Percentiles rank a stretch among this genome's conserved stretches.
phyloP scores from a whole-genome alignment of 257 asterid species.

The Solanum tarapatanum region DNA sequence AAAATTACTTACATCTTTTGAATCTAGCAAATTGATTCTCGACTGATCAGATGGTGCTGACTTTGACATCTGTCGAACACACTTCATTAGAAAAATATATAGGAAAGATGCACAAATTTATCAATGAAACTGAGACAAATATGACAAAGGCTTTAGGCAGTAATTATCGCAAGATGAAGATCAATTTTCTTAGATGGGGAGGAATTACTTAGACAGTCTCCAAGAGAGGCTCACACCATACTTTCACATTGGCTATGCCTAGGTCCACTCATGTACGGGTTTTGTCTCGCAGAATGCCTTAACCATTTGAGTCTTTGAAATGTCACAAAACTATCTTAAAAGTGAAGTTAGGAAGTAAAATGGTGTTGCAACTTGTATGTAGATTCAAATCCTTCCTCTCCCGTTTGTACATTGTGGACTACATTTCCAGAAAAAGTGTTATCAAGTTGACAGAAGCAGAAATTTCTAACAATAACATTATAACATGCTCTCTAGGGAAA shows the following conservation, averaged over 20 bases:
- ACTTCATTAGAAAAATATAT: slow-evolving; percentile 3
- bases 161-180: not conserved
- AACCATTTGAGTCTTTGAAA: not conserved
- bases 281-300: not conserved
- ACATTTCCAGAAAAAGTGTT: not conserved
- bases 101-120: not conserved
- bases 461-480: not conserved
- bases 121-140: not conserved
- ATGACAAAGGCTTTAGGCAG: not conserved
- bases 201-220: not conserved
- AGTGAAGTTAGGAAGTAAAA: not conserved
- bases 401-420: not conserved
- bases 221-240: not conserved
- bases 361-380: not conserved
- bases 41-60: slow-evolving; percentile 96
- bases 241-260: not conserved
- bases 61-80: slow-evolving; percentile 72
- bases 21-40: slow-evolving; percentile 82
- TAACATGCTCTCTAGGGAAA: not conserved
- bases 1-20: slow-evolving; percentile 64
- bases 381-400: not conserved
- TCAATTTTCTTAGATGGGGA: not conserved
- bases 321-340: not conserved
- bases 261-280: not conserved
- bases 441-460: not conserved